These are phyloP conservation scores for Lentinus tigrinus DNA, from an alignment of 768 basidiomycete species.

Conservation along the genomic window DNA sequence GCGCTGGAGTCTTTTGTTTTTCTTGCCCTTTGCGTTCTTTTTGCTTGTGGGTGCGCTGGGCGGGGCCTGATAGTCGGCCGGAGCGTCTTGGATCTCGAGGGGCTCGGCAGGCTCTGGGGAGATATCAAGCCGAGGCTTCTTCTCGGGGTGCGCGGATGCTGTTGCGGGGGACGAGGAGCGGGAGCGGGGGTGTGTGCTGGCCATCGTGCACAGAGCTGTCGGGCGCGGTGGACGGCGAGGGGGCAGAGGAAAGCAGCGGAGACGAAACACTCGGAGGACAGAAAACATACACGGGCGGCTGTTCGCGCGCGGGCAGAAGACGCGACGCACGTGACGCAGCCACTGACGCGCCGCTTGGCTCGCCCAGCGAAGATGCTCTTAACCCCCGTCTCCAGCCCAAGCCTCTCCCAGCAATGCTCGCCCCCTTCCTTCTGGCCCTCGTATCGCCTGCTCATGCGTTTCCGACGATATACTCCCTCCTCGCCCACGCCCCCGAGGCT, in stretches of 20 bases:
- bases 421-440: neutral
- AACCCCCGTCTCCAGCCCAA: neutral
- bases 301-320: neutral
- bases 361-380: neutral
- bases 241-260: neutral
- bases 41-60: slow-evolving; percentile 7
- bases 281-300: slow-evolving; percentile 11
- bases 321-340: slow-evolving; percentile 17
- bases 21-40: slow-evolving; percentile 18
- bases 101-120: neutral
- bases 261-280: neutral
- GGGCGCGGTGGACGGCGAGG: neutral
- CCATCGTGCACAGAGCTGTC: neutral
- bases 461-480: slow-evolving; percentile 18
- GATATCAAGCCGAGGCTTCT: slow-evolving; percentile 30
- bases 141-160: slow-evolving; percentile 21
- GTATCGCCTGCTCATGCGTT: neutral
- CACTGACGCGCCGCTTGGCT: neutral
- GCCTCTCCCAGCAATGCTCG: neutral
- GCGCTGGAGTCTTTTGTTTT: slow-evolving; percentile 34
- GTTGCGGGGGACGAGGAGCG: slow-evolving; percentile 8
- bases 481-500: neutral
- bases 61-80: neutral
- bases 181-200: slow-evolving; percentile 4
- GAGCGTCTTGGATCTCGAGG: neutral